Base-by-base conservation (phyloP, 1,139 yeast genomes). In the Saccharomyces pastorianus region DNA sequence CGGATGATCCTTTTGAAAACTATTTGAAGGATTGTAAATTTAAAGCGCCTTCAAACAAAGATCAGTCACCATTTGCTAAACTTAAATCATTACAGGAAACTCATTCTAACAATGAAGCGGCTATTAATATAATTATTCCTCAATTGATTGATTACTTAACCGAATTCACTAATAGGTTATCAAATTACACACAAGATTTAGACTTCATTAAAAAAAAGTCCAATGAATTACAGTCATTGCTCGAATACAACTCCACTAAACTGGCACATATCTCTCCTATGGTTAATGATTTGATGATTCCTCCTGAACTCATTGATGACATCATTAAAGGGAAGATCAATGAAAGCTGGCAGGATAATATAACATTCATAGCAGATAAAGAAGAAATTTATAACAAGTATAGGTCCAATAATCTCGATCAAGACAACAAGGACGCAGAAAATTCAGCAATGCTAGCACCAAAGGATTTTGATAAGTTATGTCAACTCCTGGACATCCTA, bases 211-310 rank as follows among this genome's bases (percentile, higher is more conserved):
- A 81, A 61, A 72, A 78, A 2, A 79, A 85, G 57, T 81, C 95
- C 4, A 69, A 78, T 2, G 72, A 79, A 7, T 73, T 91, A 42
- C 83, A 85, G 56, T 70, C 75, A 47, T 79, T 86, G 55, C 78
- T 88, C 4, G 73, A 76, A 11, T 68, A 73, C 47, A 85, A 89
- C 58, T 78, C 81, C 1, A 55, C 61, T 20, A 67, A 72, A 38
- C 73, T 84, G 3, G 84, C 85, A 38, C 77, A 75, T 28, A 77
- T 78, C 53, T 76, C 90, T 56, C 95, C 96, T 0, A 73, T 88
- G 13, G 83, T 90, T 0, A 77, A 85, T 44, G 93, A 88, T 59
- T 72, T 87, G 27, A 75, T 87, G 59, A 79, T 90, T 4, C 88
- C 96, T 0, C 95, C 96, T 0, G 80, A 79, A 3, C 72, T 83